Base-by-base conservation (phyloP, 2,329 filamentous ascomycete species). In the Aspergillus puulaauensis region DNA sequence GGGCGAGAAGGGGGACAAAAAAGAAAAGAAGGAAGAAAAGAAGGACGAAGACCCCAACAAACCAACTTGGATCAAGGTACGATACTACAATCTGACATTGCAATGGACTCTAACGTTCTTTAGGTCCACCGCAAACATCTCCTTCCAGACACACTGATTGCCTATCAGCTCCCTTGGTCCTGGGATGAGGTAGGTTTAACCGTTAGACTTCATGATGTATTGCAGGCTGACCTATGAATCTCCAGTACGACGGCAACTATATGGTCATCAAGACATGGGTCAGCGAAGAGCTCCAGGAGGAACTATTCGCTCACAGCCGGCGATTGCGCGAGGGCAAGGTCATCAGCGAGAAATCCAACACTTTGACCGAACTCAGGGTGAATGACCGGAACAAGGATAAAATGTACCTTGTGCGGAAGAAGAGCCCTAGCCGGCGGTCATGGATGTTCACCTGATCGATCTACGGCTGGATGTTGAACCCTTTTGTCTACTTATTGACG, bases 221-320 rank as follows among this genome's bases (percentile, higher is more conserved):
- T 31, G 8, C 27, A 4, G 27, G 27, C 23, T 43, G n/a, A 24
- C 23, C 17, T n/a, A 9, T 24, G 33, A 44, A 14, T 2, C 15
- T 48, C 49, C n/a, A 79, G 77, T 65, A 63, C 51, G 87, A 92
- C 66, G 82, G 84, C 17, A 85, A 89, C 47, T 92, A 85, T 65
- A 79, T 92, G 55, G 74, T 93, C 58, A 89, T 92, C 75, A 90
- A 89, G 73, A 81, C 86, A 56, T 90, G 85, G 85, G 85, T 92
- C 52, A 83, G 85, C 4, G 86, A 91, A 64, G 83, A 84, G 60
- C 84, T 91, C 69, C 89, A 91, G 67, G 83, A 90, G 58, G 78
- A 85, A 56, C 82, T 91, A 49, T 93, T 90, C 82, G 82, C 84
- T 44, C 88, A 92, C 74, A 91, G 89, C 3, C 81, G 81, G 60